Evolutionary conservation across 1,139 yeast species (phyloP), one percentile per base, ranked within the genome.

Genomic region (Candida neerlandica): DNA sequence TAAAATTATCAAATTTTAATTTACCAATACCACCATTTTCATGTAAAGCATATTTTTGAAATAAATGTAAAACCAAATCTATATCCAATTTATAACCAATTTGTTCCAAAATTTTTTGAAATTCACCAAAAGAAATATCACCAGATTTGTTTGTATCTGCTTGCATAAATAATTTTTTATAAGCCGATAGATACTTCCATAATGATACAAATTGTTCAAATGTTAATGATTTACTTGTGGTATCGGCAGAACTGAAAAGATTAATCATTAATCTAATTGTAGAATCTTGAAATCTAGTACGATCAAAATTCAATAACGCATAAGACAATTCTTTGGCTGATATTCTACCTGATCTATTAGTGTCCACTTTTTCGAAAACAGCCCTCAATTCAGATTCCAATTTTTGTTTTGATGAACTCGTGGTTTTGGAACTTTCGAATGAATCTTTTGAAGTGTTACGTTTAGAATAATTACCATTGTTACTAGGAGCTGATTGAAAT

Each of bases 1-100:
- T 91, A 66, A 89, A 89, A 64, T 84, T 79, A 66, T 90, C 96
- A 65, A 89, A 90, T 54, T 87, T 84, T 64, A 89, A 73, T 55
- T 81, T 85, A 19, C 84, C 85, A 55, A 80, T 70, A 5, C 64
- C 53, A 16, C 65, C 63, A 41, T 60, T 61, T 57, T 59, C 76
- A 66, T 70, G 71, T 51, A 65, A 61, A 35, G 86, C 78, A 61
- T 85, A 86, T 52, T 78, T 80, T 54, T 75, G 82, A 61, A 85
- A 86, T 49, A 86, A 69, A 61, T 80, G 84, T 49, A 82, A 72
- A 15, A 84, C 85, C 56, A 85, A 77, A 58, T 82, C 85, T 32
- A 82, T 78, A 49, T 85, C 81, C 48, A 86, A 69, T 49, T 83
- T 77, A 66, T 86, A 86, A 0, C 92, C 91, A 57, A 86, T 85